Evolutionary conservation across 768 basidiomycete species (phyloP).

Genomic region (Clathrus columnatus): DNA sequence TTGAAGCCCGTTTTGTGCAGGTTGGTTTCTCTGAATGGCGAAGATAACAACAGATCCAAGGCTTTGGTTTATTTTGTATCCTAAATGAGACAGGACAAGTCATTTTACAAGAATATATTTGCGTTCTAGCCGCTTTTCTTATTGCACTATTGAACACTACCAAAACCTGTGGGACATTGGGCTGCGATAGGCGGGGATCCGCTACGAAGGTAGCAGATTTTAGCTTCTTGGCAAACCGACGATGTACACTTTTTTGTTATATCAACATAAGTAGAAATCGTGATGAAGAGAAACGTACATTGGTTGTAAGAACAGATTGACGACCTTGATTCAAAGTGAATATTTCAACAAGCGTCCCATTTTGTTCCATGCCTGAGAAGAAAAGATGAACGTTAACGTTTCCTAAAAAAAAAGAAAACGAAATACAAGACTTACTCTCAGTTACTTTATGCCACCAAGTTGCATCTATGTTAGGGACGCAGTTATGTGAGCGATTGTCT

Average conservation of each 20-base stretch:
- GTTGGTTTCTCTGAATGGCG: no score
- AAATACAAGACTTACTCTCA: slow-evolving; percentile 1
- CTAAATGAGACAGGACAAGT: no score
- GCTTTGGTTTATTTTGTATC: no score
- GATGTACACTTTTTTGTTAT: slow-evolving; percentile 13
- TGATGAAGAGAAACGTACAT: not conserved
- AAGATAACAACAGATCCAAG: no score
- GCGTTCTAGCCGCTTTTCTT: no score
- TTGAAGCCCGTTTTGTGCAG: no score
- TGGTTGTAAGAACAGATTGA: slow-evolving; percentile 11
- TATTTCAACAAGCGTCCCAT: slow-evolving; percentile 14
- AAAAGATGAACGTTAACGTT: not conserved
- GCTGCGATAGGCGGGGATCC: slow-evolving; percentile 18
- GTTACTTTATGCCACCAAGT: slow-evolving; percentile 22
- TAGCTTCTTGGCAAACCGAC: slow-evolving; percentile 17
- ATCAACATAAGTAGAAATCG: not conserved
- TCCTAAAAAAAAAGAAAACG: not conserved
- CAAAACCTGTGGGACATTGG: slow-evolving; percentile 17
- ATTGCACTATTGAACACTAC: slow-evolving; percentile 16
- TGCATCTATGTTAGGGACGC: slow-evolving; percentile 12
- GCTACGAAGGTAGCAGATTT: slow-evolving; percentile 19
- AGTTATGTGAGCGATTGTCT: slow-evolving; percentile 13
- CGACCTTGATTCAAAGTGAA: slow-evolving; percentile 20
- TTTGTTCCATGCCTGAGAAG: slow-evolving; percentile 12
- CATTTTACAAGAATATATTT: no score